Evolutionary conservation across 495 filamentous ascomycete genomes (phyloP).

Genomic region (Penicillium lagena): DNA sequence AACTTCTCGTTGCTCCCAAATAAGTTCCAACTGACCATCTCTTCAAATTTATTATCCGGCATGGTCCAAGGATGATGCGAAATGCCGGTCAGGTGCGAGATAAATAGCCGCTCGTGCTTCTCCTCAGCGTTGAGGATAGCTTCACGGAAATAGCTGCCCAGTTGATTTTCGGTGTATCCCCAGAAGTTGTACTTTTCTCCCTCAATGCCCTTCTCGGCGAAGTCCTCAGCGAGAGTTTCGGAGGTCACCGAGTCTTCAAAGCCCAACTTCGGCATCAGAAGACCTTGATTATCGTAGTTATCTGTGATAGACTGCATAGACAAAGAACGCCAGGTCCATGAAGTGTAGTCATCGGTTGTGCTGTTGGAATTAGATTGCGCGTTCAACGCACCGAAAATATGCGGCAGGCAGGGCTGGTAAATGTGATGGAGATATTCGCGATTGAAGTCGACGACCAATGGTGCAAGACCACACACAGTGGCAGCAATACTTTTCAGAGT

Average conservation of each 20-base stretch:
- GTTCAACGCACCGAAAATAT: constrained; percentile 27
- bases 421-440: constrained; percentile 29
- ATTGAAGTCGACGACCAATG: constrained; percentile 36
- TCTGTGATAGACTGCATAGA: constrained; percentile 30
- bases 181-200: constrained; percentile 33
- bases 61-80: constrained; percentile 37
- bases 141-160: constrained; percentile 31
- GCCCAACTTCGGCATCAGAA: constrained; percentile 20
- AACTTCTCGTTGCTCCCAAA: constrained; percentile 12
- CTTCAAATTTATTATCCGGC: constrained; percentile 24
- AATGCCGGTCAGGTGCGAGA: constrained; percentile 35
- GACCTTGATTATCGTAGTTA: constrained; percentile 15
- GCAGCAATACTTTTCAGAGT: constrained; percentile 36
- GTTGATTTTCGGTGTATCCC: constrained; percentile 32
- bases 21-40: constrained; percentile 17
- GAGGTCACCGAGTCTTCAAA: constrained; percentile 25
- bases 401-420: constrained; percentile 38
- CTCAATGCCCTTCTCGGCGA: constrained; percentile 10
- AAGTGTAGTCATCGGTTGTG: constrained; percentile 13
- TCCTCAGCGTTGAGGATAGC: constrained; percentile 25
- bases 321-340: constrained; percentile 20
- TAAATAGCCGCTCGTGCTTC: constrained; percentile 31
- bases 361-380: constrained; percentile 18
- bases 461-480: constrained; percentile 31
- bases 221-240: constrained; percentile 22